Evolutionary conservation across 129 eudicot genomes (phyloP).

Genomic region (Apium graveolens): DNA sequence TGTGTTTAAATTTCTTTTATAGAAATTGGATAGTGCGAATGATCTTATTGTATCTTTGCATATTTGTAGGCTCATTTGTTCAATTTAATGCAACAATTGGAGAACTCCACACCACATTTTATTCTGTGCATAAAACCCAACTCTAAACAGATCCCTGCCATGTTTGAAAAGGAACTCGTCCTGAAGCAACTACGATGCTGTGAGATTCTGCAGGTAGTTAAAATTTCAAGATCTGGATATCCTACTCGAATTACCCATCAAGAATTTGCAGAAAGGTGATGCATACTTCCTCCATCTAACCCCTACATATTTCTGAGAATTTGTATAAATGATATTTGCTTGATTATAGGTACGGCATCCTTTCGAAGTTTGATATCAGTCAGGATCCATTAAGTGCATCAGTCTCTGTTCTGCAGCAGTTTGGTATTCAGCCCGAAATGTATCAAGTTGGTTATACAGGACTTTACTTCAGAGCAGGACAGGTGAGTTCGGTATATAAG

Average conservation of each 20-base stretch:
- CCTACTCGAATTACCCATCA: slow-evolving; percentile 72
- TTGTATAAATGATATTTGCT: background rate
- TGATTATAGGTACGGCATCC: slow-evolving; percentile 69
- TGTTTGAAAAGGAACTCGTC: slow-evolving; percentile 53
- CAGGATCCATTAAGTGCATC: slow-evolving; percentile 76
- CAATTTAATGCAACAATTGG: slow-evolving; percentile 63
- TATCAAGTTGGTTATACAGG: slow-evolving; percentile 94
- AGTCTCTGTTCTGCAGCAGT: slow-evolving; percentile 68
- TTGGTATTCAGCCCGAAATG: slow-evolving; percentile 59
- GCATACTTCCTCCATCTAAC: slow-evolving; percentile 7
- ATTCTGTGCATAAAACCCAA: slow-evolving; percentile 95
- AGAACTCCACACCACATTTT: slow-evolving; percentile 77
- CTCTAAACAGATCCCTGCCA: slow-evolving; percentile 57
- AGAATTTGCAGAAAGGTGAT: slow-evolving; percentile 68
- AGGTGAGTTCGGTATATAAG: slow-evolving; percentile 30
- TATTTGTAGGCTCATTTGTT: slow-evolving; percentile 61
- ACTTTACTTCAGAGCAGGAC: slow-evolving; percentile 68
- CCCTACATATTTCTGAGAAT: background rate
- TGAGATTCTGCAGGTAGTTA: slow-evolving; percentile 65
- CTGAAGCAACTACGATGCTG: slow-evolving; percentile 69
- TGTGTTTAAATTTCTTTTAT: background rate
- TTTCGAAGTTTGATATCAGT: slow-evolving; percentile 35
- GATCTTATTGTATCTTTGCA: background rate
- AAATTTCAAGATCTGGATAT: slow-evolving; percentile 73
- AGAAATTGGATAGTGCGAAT: background rate